Base-by-base conservation (phyloP, 768 basidiomycete genomes). In the Boletus rubescentipes region DNA sequence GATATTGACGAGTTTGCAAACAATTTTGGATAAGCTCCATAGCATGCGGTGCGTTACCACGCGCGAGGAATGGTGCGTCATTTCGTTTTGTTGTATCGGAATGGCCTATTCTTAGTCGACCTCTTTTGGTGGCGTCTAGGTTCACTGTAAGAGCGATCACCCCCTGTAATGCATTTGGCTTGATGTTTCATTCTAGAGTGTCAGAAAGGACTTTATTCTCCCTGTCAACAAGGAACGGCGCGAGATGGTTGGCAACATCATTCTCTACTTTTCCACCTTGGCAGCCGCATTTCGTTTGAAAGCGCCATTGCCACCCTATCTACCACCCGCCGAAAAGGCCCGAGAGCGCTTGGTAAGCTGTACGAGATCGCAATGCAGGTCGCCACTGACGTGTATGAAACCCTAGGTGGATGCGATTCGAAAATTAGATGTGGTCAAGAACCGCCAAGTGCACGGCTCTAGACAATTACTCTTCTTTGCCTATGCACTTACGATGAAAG, bases 31-130 rank as follows among this genome's bases (percentile, higher is more conserved):
- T 64, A 86, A 82, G 65, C 72, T 99, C 52, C 97, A 98, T 68
- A 91, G 91, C 60, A 97, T 98, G 89, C 83, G 95, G 29, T 95
- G 93, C 67, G 95, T 98, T n/a, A 97, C 91, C 6, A 93, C 93
- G 0, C 80, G 92, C 37, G 91, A 96, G 69, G 93, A 96, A 75
- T 98, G 95, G 94, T 89, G 47, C 50, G 82, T 68, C 14, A 34
- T 42, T 38, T 43, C 29, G 32, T 55, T 38, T 16, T 16, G 30
- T 39, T 23, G n/a, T 36, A 12, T 38, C 32, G 23, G 4, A 20
- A 3, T 32, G 16, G 45, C 37, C 62, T 50, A 53, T 18, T 35
- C 58, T 60, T 47, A 59, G 48, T 45, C 2, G n/a, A 5, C 40
- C 23, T 32, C 14, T 29, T 51, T 37, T 37, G 30, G 45, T 43